Conservation (phyloP, 2,329 filamentous ascomycete genomes). For the Aspergillus niger region DNA sequence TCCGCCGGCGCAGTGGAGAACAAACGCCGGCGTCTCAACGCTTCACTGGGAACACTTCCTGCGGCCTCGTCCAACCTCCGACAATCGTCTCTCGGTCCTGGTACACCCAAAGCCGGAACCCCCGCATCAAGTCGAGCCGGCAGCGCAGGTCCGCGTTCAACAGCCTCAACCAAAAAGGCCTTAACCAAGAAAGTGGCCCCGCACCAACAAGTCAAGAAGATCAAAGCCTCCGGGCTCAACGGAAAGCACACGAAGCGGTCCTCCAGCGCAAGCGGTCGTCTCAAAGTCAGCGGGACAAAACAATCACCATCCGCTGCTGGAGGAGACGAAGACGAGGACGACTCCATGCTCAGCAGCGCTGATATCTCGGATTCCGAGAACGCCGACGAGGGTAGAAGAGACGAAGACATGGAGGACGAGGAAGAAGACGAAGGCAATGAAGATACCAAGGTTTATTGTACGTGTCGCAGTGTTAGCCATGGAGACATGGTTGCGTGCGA, state of each 20-base stretch:
- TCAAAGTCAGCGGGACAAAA: slow-evolving; percentile 40
- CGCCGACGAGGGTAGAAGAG: slow-evolving; percentile 32
- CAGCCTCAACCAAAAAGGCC: slow-evolving; percentile 46
- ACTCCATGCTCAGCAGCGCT: slow-evolving; percentile 56
- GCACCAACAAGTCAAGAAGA: slow-evolving; percentile 52
- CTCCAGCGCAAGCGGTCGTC: slow-evolving; percentile 42
- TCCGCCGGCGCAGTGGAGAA: slow-evolving; percentile 57
- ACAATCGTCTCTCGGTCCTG: slow-evolving; percentile 63
- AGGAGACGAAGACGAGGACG: slow-evolving; percentile 53
- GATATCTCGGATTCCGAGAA: slow-evolving; percentile 52
- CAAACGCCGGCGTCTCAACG: slow-evolving; percentile 61
- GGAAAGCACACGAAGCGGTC: slow-evolving; percentile 47
- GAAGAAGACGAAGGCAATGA: slow-evolving; percentile 56
- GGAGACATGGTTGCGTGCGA: slow-evolving; percentile 70
- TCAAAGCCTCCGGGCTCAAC: slow-evolving; percentile 34
- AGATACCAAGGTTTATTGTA: slow-evolving; percentile 66
- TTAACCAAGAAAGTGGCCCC: slow-evolving; percentile 58
- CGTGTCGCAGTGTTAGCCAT: slow-evolving; percentile 65
- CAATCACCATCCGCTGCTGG: slow-evolving; percentile 44
- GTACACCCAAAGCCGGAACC: slow-evolving; percentile 64
- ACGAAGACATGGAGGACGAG: slow-evolving; percentile 49
- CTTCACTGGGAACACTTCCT: slow-evolving; percentile 56
- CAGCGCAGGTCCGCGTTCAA: slow-evolving; percentile 57
- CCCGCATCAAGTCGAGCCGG: slow-evolving; percentile 56
- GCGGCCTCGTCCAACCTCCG: slow-evolving; percentile 57